Evolutionary conservation across 768 basidiomycete species (phyloP).

Genomic region (Tricholoma matsutake): DNA sequence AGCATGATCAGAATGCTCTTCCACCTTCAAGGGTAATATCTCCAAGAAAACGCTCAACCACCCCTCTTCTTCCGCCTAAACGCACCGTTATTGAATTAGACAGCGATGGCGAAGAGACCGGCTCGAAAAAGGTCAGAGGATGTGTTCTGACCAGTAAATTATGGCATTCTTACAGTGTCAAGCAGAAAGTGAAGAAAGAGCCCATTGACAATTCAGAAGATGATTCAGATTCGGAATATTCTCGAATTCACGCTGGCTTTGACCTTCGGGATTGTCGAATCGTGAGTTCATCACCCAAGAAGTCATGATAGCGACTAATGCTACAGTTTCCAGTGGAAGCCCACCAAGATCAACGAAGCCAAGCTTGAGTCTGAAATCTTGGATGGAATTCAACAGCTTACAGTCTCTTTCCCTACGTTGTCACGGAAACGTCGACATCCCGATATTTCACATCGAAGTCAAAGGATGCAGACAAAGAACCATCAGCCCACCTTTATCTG

Average conservation of each 20-base stretch:
- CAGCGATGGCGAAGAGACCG: slow-evolving; percentile 15
- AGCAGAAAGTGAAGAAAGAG: slow-evolving; percentile 7
- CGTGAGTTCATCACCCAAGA: slow-evolving; percentile 12
- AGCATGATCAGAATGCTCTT: not conserved
- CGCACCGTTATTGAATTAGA: slow-evolving; percentile 10
- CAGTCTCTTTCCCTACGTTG: slow-evolving; percentile 11
- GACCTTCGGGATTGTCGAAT: slow-evolving; percentile 23
- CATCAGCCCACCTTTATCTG: slow-evolving; percentile 6
- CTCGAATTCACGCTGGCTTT: slow-evolving; percentile 17
- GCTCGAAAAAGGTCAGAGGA: slow-evolving; percentile 10
- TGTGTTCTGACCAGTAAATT: not conserved
- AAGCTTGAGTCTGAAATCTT: slow-evolving; percentile 10
- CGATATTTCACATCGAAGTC: slow-evolving; percentile 9
- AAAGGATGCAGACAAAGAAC: not conserved
- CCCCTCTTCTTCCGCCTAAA: not conserved
- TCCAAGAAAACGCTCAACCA: not conserved
- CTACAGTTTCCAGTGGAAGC: slow-evolving; percentile 14
- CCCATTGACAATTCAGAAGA: not conserved
- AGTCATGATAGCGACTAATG: not conserved
- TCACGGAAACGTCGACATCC: slow-evolving; percentile 5
- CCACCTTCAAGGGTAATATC: not conserved
- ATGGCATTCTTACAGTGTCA: slow-evolving; percentile 3
- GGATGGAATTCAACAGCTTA: slow-evolving; percentile 4
- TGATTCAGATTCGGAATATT: slow-evolving; percentile 1
- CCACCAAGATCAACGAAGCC: slow-evolving; percentile 9